Evolutionary conservation across 2,329 filamentous ascomycete genomes (phyloP).

Genomic region (Ophiostoma populinum): DNA sequence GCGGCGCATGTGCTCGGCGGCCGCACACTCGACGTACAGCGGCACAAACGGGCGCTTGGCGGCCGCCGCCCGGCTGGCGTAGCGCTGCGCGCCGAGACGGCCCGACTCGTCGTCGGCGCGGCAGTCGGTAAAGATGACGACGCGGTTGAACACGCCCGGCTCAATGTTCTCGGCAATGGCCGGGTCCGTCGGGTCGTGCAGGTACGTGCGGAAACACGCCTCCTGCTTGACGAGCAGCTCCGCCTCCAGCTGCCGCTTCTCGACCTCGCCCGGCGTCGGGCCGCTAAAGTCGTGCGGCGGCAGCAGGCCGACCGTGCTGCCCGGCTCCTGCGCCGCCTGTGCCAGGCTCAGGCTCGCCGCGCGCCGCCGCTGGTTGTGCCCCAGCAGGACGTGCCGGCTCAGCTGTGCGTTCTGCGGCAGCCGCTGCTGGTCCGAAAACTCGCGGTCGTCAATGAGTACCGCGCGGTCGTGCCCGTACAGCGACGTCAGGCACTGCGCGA

Average conservation of each 20-base stretch:
- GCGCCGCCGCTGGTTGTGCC: not conserved
- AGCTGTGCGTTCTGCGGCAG: constrained; percentile 5
- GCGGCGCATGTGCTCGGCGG: constrained; percentile 14
- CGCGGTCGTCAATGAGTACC: constrained; percentile 13
- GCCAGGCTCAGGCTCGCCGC: not conserved
- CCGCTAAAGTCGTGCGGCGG: not conserved
- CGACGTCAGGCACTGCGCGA: constrained; percentile 17
- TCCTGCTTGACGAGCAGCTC: constrained; percentile 6
- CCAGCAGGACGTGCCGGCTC: not conserved
- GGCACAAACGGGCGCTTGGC: constrained; percentile 15
- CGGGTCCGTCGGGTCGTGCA: constrained; percentile 10
- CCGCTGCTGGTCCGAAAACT: constrained; percentile 8
- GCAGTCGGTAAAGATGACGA: constrained; percentile 17
- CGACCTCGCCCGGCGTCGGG: not conserved
- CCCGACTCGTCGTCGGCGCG: constrained; percentile 14
- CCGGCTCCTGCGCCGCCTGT: not conserved
- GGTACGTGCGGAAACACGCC: constrained; percentile 13
- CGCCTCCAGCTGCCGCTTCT: not conserved
- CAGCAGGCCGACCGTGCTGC: not conserved
- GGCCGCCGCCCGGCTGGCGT: constrained; percentile 13
- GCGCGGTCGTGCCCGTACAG: constrained; percentile 17
- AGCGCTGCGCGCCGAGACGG: constrained; percentile 11
- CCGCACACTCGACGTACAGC: constrained; percentile 14
- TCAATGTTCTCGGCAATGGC: not conserved
- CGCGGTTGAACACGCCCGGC: constrained; percentile 5